Evolutionary conservation across 2,329 filamentous ascomycete species (phyloP), one percentile per base, ranked within the genome.

Genomic region (Fonsecaea pugnacius): DNA sequence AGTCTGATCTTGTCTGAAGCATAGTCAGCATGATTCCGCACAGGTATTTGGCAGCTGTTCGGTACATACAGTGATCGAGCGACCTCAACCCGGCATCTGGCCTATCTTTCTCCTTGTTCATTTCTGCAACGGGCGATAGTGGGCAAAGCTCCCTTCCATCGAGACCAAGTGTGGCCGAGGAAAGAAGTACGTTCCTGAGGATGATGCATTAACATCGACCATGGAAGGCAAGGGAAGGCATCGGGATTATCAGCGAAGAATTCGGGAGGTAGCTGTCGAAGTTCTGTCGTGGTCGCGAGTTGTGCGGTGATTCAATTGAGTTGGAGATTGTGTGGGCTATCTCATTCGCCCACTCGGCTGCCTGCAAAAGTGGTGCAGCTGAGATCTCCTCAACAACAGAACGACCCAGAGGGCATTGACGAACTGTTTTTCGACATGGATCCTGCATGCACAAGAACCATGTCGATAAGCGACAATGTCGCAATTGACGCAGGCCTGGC

Each of bases 1-100:
- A 99, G 87, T 70, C 88, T 88, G 75, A 87, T 86, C 74, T 90
- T 92, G 79, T 96, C 92, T 96, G 73, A 63, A 36, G 12, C 32
- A 14, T 27, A 8, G 62, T 70, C 61, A 67, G 68, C 33, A 43
- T 16, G 14, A n/a, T 35, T 10, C 12, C 33, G 27, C 9, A 30
- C 33, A 38, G n/a, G 21, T 33, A 51, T 14, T 18, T 4, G 35
- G 3, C 14, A 32, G 12, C n/a, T 60, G 18, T 36, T 30, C 16
- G 14, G 10, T 24, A 57, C 78, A 58, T 76, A 82, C 90, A 93
- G 76, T 93, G 90, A 79, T 96, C 87, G 63, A 92, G 80, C 75
- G 89, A 92, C 76, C 86, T 87, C 75, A 96, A 80, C 56, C 93
- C 93, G 60, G 93, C 93, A 70, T 81, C 78, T 52, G 76, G 75